phyloP scores from a whole-genome alignment of 1,284 basidiomycete genomes.

The Leucoagaricus sp. region DNA sequence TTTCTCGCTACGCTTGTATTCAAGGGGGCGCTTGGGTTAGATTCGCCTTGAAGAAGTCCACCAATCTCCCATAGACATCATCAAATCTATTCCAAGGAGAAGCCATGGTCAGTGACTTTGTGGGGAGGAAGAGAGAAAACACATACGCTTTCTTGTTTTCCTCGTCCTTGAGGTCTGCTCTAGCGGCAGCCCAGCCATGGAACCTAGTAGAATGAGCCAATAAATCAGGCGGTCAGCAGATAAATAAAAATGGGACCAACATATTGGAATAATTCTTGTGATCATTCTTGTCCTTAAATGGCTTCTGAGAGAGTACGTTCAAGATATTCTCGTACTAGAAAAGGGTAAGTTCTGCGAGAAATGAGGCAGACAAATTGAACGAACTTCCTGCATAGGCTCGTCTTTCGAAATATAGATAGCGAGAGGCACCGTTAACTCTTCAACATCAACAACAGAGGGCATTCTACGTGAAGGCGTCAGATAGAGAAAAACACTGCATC shows the following conservation, averaged over 20 bases:
- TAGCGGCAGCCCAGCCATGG: slow-evolving; percentile 75
- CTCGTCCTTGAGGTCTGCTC: slow-evolving; percentile 61
- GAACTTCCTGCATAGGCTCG: slow-evolving; percentile 57
- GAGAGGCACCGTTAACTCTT: slow-evolving; percentile 53
- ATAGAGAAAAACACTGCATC: not conserved
- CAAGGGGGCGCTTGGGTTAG: slow-evolving; percentile 14
- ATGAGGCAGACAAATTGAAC: slow-evolving; percentile 11
- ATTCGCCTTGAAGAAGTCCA: slow-evolving; percentile 48
- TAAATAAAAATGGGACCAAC: slow-evolving; percentile 31
- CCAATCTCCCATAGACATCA: slow-evolving; percentile 60
- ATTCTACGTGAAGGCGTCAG: slow-evolving; percentile 40
- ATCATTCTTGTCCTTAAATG: slow-evolving; percentile 54
- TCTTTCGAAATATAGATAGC: slow-evolving; percentile 64
- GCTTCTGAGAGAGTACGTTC: slow-evolving; percentile 48
- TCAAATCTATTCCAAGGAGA: slow-evolving; percentile 42
- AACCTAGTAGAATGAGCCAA: slow-evolving; percentile 38
- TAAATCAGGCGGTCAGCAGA: not conserved
- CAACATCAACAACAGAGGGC: slow-evolving; percentile 55
- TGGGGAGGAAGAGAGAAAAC: not conserved
- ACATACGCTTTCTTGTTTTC: slow-evolving; percentile 66
- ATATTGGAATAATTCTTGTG: slow-evolving; percentile 56
- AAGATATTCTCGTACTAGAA: slow-evolving; percentile 55
- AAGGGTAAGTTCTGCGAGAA: not conserved
- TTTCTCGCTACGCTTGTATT: slow-evolving; percentile 7
- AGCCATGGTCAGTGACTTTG: slow-evolving; percentile 8